Evolutionary conservation across 768 basidiomycete species (phyloP), one percentile per base, ranked within the genome.

Genomic region (Leccinum broughii): DNA sequence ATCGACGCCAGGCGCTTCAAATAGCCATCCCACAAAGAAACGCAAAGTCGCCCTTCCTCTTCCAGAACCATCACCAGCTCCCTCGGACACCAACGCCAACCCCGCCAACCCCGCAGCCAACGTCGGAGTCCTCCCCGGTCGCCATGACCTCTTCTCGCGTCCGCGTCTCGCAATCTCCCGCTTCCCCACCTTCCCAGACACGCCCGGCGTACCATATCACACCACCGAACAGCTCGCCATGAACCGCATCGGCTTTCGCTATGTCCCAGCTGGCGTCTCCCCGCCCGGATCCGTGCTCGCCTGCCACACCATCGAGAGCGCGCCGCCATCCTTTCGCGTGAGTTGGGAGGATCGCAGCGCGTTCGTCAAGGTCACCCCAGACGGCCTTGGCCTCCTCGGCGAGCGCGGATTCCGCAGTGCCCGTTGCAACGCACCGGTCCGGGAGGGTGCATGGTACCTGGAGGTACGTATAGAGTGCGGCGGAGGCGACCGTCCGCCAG

Each of bases 361-460:
- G 0, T 92, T 90, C 68, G 78, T 95, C 55, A 85, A 85, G 56
- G 86, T 93, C 63, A 86, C 90, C 0, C 86, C 85, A 57, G 92
- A 95, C 66, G 94, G 91, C 0, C 71, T 90, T 3, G 83, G 85
- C 1, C 75, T 95, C 56, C 78, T 84, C 2, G 93, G 95, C 7
- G 89, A 90, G 69, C 91, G 90, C 55, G 97, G 97, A 4, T 98
- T 94, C 73, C 80, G 96, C 26, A 93, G 91, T 66, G 94, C 89
- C 3, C 84, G 97, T 24, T 89, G 88, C 60, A 98, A 97, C 72
- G 88, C 92, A 1, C 91, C 93, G 0, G 82, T 98, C 22, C 81
- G 93, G 24, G 87, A 95, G 66, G 97, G 97, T 6, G 84, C 82
- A 13, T 98, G 94, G 94, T 98, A 95, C 72, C 85, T 95, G 81